Conservation (phyloP, 2,329 filamentous ascomycete genomes). For the Aspergillus sclerotialis region DNA sequence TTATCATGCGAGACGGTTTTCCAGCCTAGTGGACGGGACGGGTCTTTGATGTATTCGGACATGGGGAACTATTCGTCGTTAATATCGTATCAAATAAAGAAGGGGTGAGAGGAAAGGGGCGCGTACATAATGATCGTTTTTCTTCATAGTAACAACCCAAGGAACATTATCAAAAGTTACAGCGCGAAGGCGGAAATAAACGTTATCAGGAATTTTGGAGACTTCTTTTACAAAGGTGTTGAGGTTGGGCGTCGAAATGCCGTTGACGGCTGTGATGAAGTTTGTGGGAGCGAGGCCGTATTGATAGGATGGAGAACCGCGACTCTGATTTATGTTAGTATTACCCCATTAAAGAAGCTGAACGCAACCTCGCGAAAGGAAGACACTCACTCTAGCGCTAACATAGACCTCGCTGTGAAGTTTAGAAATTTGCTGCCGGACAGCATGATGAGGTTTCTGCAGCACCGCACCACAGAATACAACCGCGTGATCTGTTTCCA, state of each 20-base stretch:
- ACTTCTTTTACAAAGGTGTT: constrained; percentile 74
- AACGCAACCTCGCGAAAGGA: neutral
- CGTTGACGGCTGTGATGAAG: constrained; percentile 95
- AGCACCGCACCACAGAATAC: constrained; percentile 93
- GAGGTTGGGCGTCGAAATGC: constrained; percentile 73
- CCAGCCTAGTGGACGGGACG: constrained; percentile 48
- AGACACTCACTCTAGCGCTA: constrained; percentile 56
- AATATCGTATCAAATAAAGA: constrained; percentile 3
- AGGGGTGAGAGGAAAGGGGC: neutral
- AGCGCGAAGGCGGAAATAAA: constrained; percentile 94
- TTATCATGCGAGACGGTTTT: constrained; percentile 50
- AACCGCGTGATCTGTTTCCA: constrained; percentile 87
- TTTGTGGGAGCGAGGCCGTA: constrained; percentile 93
- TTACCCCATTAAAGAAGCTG: neutral
- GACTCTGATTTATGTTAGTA: constrained; percentile 40
- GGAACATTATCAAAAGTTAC: constrained; percentile 98
- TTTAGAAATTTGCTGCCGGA: constrained; percentile 94
- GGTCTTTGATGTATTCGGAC: constrained; percentile 57
- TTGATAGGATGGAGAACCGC: constrained; percentile 77
- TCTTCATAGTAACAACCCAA: constrained; percentile 99
- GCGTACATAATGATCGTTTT: constrained; percentile 86
- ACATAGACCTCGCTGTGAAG: constrained; percentile 96
- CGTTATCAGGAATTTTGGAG: constrained; percentile 86
- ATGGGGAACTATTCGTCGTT: constrained; percentile 49
- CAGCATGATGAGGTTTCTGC: constrained; percentile 90